A percentile compares a stretch with the other conserved stretches of the same genome.
phyloP scores from a whole-genome alignment of 176 grass and related monocot genomes.

The Ananas comosus region DNA sequence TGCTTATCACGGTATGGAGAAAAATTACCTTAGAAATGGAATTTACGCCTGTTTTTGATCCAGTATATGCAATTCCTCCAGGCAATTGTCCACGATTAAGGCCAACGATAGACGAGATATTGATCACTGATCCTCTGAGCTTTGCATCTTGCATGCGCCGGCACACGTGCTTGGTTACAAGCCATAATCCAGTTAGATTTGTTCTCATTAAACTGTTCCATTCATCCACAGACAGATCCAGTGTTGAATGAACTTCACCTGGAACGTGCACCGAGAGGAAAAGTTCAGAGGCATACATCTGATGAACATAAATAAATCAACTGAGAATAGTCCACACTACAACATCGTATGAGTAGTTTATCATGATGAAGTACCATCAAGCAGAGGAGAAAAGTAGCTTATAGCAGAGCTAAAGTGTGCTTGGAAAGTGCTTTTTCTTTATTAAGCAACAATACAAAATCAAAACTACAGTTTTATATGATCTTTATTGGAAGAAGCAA shows the following conservation, averaged over 20 bases:
- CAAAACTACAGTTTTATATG: no score
- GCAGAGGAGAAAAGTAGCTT: neutral
- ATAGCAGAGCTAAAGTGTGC: neutral
- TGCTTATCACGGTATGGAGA: neutral
- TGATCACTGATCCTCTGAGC: constrained; percentile 56
- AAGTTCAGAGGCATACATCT: neutral
- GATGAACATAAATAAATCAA: neutral
- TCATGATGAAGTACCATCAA: no score
- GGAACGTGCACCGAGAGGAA: neutral
- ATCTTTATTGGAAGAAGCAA: no score
- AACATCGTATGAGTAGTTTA: neutral
- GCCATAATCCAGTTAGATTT: constrained; percentile 80
- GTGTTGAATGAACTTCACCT: constrained; percentile 58
- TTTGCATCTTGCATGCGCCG: constrained; percentile 54
- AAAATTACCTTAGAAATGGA: constrained; percentile 51
- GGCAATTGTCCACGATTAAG: constrained; percentile 48
- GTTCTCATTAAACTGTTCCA: constrained; percentile 64
- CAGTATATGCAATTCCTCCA: constrained; percentile 51
- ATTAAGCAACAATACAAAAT: neutral
- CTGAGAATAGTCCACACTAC: neutral
- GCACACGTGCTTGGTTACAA: constrained; percentile 74
- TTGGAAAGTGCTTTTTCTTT: neutral
- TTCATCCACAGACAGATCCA: constrained; percentile 73
- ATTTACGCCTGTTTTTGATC: constrained; percentile 61
- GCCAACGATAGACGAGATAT: constrained; percentile 66